phyloP scores from a whole-genome alignment of 768 basidiomycete genomes.

The Tubosaeta sp. region DNA sequence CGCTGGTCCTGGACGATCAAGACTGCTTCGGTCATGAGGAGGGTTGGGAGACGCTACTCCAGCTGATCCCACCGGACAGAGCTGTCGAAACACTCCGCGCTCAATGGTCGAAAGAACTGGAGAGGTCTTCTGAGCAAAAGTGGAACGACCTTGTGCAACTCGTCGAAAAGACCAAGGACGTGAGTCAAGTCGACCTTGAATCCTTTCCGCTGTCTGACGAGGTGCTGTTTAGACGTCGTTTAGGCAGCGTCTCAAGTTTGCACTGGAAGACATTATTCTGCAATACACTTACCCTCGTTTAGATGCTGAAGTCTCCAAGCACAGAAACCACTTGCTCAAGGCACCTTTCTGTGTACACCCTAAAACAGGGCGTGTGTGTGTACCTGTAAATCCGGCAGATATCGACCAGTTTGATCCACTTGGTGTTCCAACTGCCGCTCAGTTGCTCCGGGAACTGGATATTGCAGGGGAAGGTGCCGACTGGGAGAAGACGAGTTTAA shows the following conservation, averaged over 20 bases:
- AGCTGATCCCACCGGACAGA: conserved; percentile 65
- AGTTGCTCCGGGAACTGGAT: conserved; percentile 81
- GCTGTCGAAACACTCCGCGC: conserved; percentile 45
- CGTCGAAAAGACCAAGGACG: conserved; percentile 32
- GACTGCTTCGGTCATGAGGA: conserved; percentile 70
- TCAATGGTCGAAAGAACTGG: conserved; percentile 55
- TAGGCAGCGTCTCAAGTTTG: conserved; percentile 36
- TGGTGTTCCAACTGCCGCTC: conserved; percentile 79
- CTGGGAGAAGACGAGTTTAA: conserved; percentile 85
- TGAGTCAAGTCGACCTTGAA: conserved; percentile 20
- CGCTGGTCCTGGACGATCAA: conserved; percentile 76
- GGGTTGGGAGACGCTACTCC: conserved; percentile 71
- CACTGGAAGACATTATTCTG: conserved; percentile 83
- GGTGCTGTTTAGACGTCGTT: not conserved
- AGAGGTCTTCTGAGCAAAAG: conserved; percentile 59
- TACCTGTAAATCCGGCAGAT: conserved; percentile 75
- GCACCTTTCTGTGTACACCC: conserved; percentile 97
- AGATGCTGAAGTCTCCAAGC: conserved; percentile 96
- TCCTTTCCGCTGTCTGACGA: not conserved
- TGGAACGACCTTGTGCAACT: conserved; percentile 63
- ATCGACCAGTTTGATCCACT: conserved; percentile 84
- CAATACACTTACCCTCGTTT: conserved; percentile 96
- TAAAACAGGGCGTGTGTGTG: conserved; percentile 91
- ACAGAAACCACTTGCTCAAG: conserved; percentile 96
- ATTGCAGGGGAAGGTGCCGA: conserved; percentile 53